These are phyloP conservation scores for Acidomyces sp. DNA, from an alignment of 495 filamentous ascomycete species.

Conservation along the genomic window DNA sequence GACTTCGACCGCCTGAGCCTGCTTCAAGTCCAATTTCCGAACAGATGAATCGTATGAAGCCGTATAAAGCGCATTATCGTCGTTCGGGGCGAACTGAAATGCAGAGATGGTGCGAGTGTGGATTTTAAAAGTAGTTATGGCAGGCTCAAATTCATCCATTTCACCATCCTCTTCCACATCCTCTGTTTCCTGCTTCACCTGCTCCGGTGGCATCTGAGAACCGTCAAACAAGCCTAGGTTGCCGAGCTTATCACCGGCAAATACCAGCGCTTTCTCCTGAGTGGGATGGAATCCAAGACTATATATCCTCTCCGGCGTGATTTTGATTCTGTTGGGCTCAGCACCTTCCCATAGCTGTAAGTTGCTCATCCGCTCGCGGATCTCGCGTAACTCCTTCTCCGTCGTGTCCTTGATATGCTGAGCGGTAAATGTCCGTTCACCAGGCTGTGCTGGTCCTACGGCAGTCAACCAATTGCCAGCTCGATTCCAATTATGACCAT, in stretches of 20 bases:
- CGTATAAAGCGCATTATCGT: slow-evolving; percentile 59
- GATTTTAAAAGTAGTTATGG: slow-evolving; percentile 73
- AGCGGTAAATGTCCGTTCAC: slow-evolving; percentile 67
- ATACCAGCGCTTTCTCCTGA: slow-evolving; percentile 72
- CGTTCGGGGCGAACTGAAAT: slow-evolving; percentile 61
- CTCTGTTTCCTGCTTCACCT: slow-evolving; percentile 34
- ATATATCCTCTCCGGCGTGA: slow-evolving; percentile 83
- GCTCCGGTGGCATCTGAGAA: slow-evolving; percentile 48
- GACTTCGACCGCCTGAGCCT: slow-evolving; percentile 61
- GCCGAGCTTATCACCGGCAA: slow-evolving; percentile 90
- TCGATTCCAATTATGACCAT: slow-evolving; percentile 49
- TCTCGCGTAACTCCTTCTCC: slow-evolving; percentile 58
- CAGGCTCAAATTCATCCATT: slow-evolving; percentile 52
- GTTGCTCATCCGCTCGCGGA: slow-evolving; percentile 70
- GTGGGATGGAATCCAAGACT: slow-evolving; percentile 81
- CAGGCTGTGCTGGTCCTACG: slow-evolving; percentile 56
- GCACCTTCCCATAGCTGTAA: slow-evolving; percentile 71
- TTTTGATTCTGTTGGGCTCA: slow-evolving; percentile 74
- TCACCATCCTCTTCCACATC: slow-evolving; percentile 46
- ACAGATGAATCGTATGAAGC: slow-evolving; percentile 92
- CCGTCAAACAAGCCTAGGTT: slow-evolving; percentile 89
- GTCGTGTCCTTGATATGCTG: slow-evolving; percentile 70
- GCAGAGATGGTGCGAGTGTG: slow-evolving; percentile 81
- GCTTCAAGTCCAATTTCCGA: slow-evolving; percentile 70
- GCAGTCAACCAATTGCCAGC: slow-evolving; percentile 41